Percentiles rank a stretch among this genome's conserved stretches.
Conservation (phyloP, 2,329 filamentous ascomycete genomes). For the Aspergillus sergii region DNA sequence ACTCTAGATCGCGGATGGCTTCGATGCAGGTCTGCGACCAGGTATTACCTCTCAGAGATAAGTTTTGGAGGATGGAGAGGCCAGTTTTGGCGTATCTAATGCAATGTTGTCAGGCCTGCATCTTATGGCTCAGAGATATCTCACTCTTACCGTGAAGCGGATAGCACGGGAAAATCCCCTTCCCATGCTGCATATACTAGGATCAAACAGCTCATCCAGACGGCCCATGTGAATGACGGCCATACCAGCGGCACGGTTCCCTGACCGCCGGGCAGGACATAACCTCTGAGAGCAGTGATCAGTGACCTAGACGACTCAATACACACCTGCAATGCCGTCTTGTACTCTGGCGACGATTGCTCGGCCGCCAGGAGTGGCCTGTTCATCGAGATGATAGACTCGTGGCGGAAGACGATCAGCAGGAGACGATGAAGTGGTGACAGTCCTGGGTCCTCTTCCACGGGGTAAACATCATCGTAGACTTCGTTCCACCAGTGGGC, state of each 20-base stretch:
- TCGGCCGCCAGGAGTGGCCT: slow-evolving; percentile 54
- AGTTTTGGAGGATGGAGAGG: slow-evolving; percentile 35
- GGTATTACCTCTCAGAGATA: slow-evolving; percentile 36
- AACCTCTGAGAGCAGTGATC: slow-evolving; percentile 44
- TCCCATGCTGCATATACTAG: slow-evolving; percentile 55
- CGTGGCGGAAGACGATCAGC: slow-evolving; percentile 51
- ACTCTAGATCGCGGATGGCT: slow-evolving; percentile 38
- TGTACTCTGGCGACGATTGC: slow-evolving; percentile 47
- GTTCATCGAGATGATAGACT: slow-evolving; percentile 55
- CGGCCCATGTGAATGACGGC: slow-evolving; percentile 57
- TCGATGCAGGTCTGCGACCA: slow-evolving; percentile 46
- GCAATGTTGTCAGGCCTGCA: neutral
- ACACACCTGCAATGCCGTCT: slow-evolving; percentile 54
- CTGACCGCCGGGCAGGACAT: slow-evolving; percentile 18
- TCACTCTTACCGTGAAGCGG: slow-evolving; percentile 16
- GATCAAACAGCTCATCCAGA: slow-evolving; percentile 58
- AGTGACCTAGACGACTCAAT: slow-evolving; percentile 55
- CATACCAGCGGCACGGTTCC: slow-evolving; percentile 43
- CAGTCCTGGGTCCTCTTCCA: slow-evolving; percentile 22
- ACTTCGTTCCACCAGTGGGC: slow-evolving; percentile 58
- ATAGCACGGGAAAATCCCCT: slow-evolving; percentile 41
- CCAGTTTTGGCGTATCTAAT: slow-evolving; percentile 42
- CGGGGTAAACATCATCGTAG: slow-evolving; percentile 51
- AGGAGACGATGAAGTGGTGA: slow-evolving; percentile 45
- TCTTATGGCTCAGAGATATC: neutral